Evolutionary conservation across 202 grass and related monocot genomes (phyloP).

Genomic region (Musa balbisiana): DNA sequence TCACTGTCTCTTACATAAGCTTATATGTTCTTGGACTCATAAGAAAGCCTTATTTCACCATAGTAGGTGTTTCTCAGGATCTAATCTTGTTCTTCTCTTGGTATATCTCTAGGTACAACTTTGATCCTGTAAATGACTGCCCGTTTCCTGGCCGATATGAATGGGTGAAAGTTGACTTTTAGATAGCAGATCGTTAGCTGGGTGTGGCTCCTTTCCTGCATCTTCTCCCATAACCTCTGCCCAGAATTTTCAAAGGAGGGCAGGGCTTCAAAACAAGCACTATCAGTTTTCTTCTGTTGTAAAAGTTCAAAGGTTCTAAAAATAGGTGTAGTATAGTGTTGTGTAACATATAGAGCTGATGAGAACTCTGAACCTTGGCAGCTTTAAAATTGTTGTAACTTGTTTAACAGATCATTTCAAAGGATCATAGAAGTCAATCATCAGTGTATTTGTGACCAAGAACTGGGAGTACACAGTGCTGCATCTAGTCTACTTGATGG

Average conservation of each 20-base stretch:
- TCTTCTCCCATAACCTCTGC: slow-evolving; percentile 33
- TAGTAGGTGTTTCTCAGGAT: background rate
- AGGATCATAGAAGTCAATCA: slow-evolving; percentile 20
- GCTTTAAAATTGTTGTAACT: slow-evolving; percentile 22
- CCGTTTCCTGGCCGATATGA: slow-evolving; percentile 12
- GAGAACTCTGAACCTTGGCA: slow-evolving; percentile 25
- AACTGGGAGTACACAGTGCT: background rate
- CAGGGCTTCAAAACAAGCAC: slow-evolving; percentile 2
- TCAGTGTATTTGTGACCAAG: slow-evolving; percentile 10
- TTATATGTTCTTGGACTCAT: background rate
- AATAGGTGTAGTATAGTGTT: slow-evolving; percentile 12
- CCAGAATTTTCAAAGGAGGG: slow-evolving; percentile 22
- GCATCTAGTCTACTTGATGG: background rate
- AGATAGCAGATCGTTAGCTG: background rate
- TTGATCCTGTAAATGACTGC: slow-evolving; percentile 15
- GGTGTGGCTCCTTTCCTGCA: slow-evolving; percentile 10
- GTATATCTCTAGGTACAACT: slow-evolving; percentile 12
- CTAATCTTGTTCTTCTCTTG: background rate
- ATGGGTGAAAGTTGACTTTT: slow-evolving; percentile 19
- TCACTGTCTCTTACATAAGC: background rate
- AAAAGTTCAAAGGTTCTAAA: slow-evolving; percentile 36
- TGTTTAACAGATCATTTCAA: slow-evolving; percentile 34
- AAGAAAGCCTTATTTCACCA: background rate
- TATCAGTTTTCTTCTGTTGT: slow-evolving; percentile 26
- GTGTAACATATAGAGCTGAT: slow-evolving; percentile 47